Base-by-base conservation (phyloP, 2,329 filamentous ascomycete species). In the Venturia carpophila region DNA sequence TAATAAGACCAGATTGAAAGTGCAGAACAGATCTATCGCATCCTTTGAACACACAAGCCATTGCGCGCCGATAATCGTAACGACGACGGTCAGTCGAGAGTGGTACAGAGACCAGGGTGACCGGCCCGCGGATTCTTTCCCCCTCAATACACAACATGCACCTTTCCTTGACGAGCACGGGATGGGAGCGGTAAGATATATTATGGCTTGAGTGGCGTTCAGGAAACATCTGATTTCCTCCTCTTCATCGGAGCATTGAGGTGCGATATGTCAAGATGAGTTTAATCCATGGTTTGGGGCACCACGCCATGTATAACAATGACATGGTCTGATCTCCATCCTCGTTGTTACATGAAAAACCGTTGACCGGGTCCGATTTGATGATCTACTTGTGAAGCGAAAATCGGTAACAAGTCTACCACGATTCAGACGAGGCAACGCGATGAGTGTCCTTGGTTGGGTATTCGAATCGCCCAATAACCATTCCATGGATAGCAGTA, bases 401-500 rank as follows among this genome's bases (percentile, higher is more conserved):
- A 24, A 37, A n/a, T 24, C 30, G 58, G 66, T 11, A 60, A 68
- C 80, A 81, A 69, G 73, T 74, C 41, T 58, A 15, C 21, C 52
- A 39, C 30, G 52, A 58, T 34, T 37, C 5, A 5, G 9, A 37
- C 27, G 15, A 58, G 15, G 27, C 52, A 58, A 37, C 30, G 30
- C 52, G 30, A 58, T 58, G 52, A 27, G 21, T 52, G 21, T 52
- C 21, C 21, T 15, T 15, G 19, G 9, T 27, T 2, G 21, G n/a
- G 45, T 9, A 21, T n/a, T 49, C 45, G 45, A 13, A 27, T 27
- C 24, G 21, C 21, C 24, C 47, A 10, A 27, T 27, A 27, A 9
- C 10, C 1, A 58, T 13, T 37, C 58, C 15, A 45, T 62, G 37
- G 39, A 21, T 6, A 52, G 19, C 21, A 21, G 37, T 43, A 19